Percentiles rank a stretch among this genome's conserved stretches.
Conservation (phyloP, 2,329 filamentous ascomycete species). For the Magnaporthales sp. region DNA sequence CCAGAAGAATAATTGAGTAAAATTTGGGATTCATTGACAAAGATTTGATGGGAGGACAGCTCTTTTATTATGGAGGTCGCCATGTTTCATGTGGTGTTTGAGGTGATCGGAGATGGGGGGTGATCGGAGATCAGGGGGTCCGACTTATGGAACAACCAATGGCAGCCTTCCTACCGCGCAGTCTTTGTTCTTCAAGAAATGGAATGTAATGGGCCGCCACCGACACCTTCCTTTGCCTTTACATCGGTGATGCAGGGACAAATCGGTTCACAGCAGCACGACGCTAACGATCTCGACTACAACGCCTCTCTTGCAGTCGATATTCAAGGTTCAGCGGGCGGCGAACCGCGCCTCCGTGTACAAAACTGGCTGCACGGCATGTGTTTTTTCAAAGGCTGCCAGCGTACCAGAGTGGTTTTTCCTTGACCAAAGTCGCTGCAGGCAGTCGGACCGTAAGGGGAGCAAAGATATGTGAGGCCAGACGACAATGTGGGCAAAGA, state of each 20-base stretch:
- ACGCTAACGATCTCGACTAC: background rate
- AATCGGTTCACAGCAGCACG: background rate
- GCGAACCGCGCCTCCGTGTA: conserved; percentile 8
- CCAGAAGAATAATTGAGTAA: too few relatives aligned
- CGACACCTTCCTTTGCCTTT: background rate
- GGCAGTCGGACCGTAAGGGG: conserved; percentile 3
- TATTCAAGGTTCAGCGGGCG: background rate
- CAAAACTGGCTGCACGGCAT: conserved; percentile 15
- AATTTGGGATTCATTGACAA: too few relatives aligned
- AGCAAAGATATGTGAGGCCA: too few relatives aligned
- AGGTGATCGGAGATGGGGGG: too few relatives aligned
- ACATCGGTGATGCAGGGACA: background rate
- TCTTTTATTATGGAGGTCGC: too few relatives aligned
- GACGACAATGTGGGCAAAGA: too few relatives aligned
- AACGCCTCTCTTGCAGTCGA: conserved; percentile 1
- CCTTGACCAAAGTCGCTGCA: conserved; percentile 14
- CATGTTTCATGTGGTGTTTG: too few relatives aligned
- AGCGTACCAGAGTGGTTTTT: conserved; percentile 12
- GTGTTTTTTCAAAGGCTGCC: conserved; percentile 14
- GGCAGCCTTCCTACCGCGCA: background rate
- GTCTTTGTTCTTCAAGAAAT: background rate
- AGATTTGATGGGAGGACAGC: too few relatives aligned
- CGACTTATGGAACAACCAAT: background rate
- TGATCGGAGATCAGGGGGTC: too few relatives aligned
- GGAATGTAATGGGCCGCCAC: background rate